Percentiles rank a stretch among this genome's conserved stretches.
These are phyloP conservation scores for Sisymbrium altissimum DNA, from an alignment of 345 rosid genomes.

Conservation along the genomic window DNA sequence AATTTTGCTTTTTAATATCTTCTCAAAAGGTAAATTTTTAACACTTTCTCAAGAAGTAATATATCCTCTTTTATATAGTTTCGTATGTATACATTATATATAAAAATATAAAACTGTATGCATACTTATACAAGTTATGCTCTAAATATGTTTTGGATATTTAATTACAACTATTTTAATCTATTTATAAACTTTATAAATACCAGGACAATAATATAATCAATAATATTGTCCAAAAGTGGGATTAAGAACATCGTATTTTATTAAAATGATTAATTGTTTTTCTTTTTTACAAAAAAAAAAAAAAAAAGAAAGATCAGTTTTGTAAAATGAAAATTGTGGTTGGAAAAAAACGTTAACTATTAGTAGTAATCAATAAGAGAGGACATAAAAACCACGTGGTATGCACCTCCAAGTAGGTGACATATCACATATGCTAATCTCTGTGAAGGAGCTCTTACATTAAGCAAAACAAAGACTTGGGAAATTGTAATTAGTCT, in stretches of 20 bases:
- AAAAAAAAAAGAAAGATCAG: too few relatives aligned
- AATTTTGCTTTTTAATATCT: not conserved
- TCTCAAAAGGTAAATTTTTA: too few relatives aligned
- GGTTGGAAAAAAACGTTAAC: not conserved
- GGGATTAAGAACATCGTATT: not conserved
- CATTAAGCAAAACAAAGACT: too few relatives aligned
- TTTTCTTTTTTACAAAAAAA: too few relatives aligned
- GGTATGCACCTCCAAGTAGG: constrained; percentile 13
- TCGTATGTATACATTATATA: not conserved
- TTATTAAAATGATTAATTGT: too few relatives aligned
- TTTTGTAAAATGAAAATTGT: too few relatives aligned
- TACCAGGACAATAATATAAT: not conserved
- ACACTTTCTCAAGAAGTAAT: not conserved
- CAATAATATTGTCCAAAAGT: not conserved
- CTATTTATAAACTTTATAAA: not conserved
- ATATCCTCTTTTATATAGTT: not conserved
- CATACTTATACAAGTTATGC: not conserved
- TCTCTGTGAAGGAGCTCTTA: not conserved
- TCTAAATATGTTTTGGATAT: not conserved
- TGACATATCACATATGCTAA: not conserved
- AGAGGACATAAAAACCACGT: constrained; percentile 6
- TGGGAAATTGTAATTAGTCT: not conserved
- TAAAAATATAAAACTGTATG: not conserved
- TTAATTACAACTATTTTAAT: not conserved
- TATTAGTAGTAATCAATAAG: not conserved